Evolutionary conservation across 2,329 filamentous ascomycete species (phyloP).

Genomic region (Blastomyces percursus): DNA sequence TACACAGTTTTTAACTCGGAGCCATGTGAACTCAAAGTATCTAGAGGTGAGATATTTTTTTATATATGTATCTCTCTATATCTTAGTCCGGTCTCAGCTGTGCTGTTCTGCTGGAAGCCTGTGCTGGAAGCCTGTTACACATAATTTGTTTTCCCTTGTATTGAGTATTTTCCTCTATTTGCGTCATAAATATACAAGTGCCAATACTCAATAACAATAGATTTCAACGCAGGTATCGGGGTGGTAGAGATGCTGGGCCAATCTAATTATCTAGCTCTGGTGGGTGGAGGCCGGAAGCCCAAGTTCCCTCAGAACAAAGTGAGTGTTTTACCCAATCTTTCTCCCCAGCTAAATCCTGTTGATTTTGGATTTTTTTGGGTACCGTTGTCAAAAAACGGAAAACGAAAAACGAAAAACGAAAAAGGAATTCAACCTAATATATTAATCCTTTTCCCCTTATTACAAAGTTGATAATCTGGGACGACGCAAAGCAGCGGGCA

Average conservation of each 20-base stretch:
- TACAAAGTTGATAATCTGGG: conserved; percentile 66
- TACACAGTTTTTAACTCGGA: conserved; percentile 59
- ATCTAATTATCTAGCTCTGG: conserved; percentile 76
- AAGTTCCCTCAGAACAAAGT: conserved; percentile 84
- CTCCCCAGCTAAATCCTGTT: not conserved
- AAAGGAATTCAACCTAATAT: not conserved
- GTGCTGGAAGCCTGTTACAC: not conserved
- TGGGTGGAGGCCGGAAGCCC: conserved; percentile 75
- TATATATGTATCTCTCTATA: not conserved
- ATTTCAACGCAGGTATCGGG: conserved; percentile 72
- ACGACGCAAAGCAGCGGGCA: conserved; percentile 66
- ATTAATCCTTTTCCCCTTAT: not conserved
- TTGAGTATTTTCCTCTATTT: not conserved
- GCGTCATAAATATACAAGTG: not conserved
- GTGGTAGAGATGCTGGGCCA: conserved; percentile 77
- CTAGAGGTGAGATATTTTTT: conserved; percentile 39
- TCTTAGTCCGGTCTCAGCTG: not conserved
- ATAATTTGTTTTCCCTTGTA: not conserved
- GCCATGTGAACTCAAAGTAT: conserved; percentile 57
- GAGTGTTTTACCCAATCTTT: conserved; percentile 10
- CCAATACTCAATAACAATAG: conserved; percentile 29
- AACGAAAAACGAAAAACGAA: no score
- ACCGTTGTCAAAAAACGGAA: no score
- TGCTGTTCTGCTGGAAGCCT: not conserved
- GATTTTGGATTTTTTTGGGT: not conserved